A percentile compares a stretch with the other conserved stretches of the same genome.
phyloP scores from a whole-genome alignment of 2,329 filamentous ascomycete species.

The Penicillium nordicum region DNA sequence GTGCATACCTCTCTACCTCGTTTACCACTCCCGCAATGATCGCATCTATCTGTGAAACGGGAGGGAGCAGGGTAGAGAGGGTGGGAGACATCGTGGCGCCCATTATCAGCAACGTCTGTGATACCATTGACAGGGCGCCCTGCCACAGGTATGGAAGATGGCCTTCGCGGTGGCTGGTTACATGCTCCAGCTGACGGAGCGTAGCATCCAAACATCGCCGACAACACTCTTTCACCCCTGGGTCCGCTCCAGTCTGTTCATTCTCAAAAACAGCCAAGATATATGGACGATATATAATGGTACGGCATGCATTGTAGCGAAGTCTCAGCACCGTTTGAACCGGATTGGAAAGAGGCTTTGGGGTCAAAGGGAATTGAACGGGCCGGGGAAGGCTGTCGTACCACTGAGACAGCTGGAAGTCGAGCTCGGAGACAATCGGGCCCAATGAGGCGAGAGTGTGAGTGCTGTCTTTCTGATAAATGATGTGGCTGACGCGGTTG shows the following conservation, averaged over 20 bases:
- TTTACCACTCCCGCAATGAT: conserved; percentile 75
- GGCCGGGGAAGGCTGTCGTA: conserved; percentile 73
- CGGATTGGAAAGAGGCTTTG: conserved; percentile 64
- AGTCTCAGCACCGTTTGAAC: conserved; percentile 76
- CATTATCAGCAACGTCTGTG: conserved; percentile 78
- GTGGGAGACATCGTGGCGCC: conserved; percentile 76
- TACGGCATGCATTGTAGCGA: conserved; percentile 79
- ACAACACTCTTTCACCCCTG: conserved; percentile 71
- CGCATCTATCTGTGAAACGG: conserved; percentile 59
- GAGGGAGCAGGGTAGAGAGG: conserved; percentile 62
- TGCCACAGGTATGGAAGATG: conserved; percentile 86
- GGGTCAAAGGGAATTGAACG: conserved; percentile 72
- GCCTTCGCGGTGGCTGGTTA: conserved; percentile 73
- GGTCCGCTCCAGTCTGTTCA: conserved; percentile 68
- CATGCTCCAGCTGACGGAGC: conserved; percentile 74
- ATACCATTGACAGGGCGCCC: conserved; percentile 77
- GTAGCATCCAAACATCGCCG: conserved; percentile 78
- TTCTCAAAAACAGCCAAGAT: conserved; percentile 77
- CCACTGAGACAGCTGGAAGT: conserved; percentile 81
- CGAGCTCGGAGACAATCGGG: conserved; percentile 73
- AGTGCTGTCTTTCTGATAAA: conserved; percentile 71
- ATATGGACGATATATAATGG: conserved; percentile 82
- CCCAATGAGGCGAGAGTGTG: conserved; percentile 70
- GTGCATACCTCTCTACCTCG: conserved; percentile 70
- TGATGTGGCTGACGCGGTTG: conserved; percentile 74